Evolutionary conservation across 371 early-diverging fungal species (phyloP).

Genomic region (Coemansia sp.): DNA sequence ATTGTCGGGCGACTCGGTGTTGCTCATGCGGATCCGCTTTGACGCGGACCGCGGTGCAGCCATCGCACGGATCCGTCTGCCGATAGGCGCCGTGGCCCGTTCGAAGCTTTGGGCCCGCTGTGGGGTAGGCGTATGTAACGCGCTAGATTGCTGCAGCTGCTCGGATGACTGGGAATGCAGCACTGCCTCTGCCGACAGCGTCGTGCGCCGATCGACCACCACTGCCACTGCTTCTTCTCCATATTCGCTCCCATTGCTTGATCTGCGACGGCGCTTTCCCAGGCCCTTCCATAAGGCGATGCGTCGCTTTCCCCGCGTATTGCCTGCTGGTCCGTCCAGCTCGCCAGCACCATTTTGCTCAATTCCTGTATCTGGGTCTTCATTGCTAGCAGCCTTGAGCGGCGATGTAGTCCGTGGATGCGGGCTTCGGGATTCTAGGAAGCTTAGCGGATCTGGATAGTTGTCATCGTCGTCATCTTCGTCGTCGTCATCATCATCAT

Average conservation of each 20-base stretch:
- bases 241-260: slow-evolving; percentile 15
- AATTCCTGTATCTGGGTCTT: not conserved
- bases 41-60: slow-evolving; percentile 16
- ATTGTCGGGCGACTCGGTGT: slow-evolving; percentile 16
- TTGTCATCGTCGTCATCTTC: slow-evolving; percentile 12
- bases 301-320: not conserved
- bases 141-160: not conserved
- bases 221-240: slow-evolving; percentile 24
- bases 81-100: not conserved
- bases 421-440: slow-evolving; percentile 12
- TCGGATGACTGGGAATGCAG: not conserved
- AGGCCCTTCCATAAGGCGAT: slow-evolving; percentile 10
- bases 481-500: no score
- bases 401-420: slow-evolving; percentile 9
- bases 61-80: not conserved
- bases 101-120: slow-evolving; percentile 8
- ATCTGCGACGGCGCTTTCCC: slow-evolving; percentile 43
- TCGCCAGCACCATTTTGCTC: not conserved
- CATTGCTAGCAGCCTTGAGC: not conserved
- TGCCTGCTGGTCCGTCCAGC: not conserved
- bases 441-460: slow-evolving; percentile 18
- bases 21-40: slow-evolving; percentile 37
- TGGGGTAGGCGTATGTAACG: not conserved
- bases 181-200: not conserved
- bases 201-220: slow-evolving; percentile 1